Conservation (phyloP, 2,329 filamentous ascomycete species). For the Monosporascus sp. region DNA sequence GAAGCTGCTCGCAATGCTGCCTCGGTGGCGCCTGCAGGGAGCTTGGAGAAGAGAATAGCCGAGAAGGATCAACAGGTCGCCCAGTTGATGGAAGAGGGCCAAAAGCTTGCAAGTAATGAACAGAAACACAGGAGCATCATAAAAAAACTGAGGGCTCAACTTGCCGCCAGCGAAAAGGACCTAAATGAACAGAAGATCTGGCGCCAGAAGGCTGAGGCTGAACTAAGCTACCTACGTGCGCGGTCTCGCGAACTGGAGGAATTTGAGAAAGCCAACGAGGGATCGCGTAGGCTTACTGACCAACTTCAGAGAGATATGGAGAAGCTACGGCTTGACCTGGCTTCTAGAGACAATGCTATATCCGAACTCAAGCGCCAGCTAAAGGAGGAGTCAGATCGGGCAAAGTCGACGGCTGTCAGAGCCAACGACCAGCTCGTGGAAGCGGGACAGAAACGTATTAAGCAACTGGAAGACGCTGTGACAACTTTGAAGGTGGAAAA, state of each 20-base stretch:
- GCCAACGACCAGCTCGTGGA: conserved; percentile 63
- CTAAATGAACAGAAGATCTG: conserved; percentile 53
- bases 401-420: conserved; percentile 61
- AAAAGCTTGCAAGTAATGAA: conserved; percentile 79
- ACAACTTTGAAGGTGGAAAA: conserved; percentile 72
- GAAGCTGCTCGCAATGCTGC: conserved; percentile 68
- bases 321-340: conserved; percentile 55
- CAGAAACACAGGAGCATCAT: conserved; percentile 78
- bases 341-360: conserved; percentile 59
- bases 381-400: conserved; percentile 59
- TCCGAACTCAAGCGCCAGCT: conserved; percentile 65
- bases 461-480: conserved; percentile 52
- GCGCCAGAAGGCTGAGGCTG: conserved; percentile 52
- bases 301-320: conserved; percentile 40
- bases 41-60: conserved; percentile 70
- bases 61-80: conserved; percentile 91
- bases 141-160: conserved; percentile 68
- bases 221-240: conserved; percentile 41
- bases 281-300: conserved; percentile 24
- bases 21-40: conserved; percentile 56
- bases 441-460: conserved; percentile 49
- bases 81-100: conserved; percentile 84
- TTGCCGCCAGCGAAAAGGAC: conserved; percentile 61
- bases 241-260: conserved; percentile 45
- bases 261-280: conserved; percentile 49